Base-by-base conservation (phyloP, 2,329 filamentous ascomycete genomes). In the Pyricularia pennisetigena region DNA sequence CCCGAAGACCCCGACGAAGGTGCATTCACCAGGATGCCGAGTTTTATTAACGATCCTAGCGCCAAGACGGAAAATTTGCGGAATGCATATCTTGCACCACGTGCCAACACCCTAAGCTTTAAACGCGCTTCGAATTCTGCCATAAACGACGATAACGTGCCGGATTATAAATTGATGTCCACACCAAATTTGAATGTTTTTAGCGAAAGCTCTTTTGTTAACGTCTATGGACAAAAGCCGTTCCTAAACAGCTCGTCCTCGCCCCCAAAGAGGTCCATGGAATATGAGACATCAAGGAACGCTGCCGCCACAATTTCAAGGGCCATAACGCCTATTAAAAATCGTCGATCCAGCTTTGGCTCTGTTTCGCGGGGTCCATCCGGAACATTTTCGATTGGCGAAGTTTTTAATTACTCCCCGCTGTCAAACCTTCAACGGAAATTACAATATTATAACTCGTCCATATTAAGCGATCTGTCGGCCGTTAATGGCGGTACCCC, bases 131-230 rank as follows among this genome's bases (percentile, higher is more conserved):
- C 77, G 0, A 83, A 85, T 65, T 81, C 79, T 32, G 72, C 74
- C 57, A 26, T 28, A 1, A 74, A 75, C 16, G 77, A 79, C 28
- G 74, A 68, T 28, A 72, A 75, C 20, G 67, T 72, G 66, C 80
- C 79, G 67, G 23, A 67, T 63, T 59, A 62, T 64, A 67, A 67
- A 24, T 79, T 79, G 62, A 73, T 85, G 69, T 80, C 79, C 30
- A 90, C 87, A 71, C 88, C 88, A 3, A 84, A 82, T 41, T 76
- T 90, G 66, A 90, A 88, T 71, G 80, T 90, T 14, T 76, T 90
- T 70, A 90, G 88, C 71, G 87, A 90, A 75, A 90, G 87, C 74
- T 90, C 88, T 0, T 90, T 90, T 72, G 72, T 85, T 24, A 90
- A 87, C 71, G 79, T 90, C 0, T 90, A 90, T 68, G 88, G 87